Conservation (phyloP, 2,329 filamentous ascomycete species). For the Aulographum hederae region DNA sequence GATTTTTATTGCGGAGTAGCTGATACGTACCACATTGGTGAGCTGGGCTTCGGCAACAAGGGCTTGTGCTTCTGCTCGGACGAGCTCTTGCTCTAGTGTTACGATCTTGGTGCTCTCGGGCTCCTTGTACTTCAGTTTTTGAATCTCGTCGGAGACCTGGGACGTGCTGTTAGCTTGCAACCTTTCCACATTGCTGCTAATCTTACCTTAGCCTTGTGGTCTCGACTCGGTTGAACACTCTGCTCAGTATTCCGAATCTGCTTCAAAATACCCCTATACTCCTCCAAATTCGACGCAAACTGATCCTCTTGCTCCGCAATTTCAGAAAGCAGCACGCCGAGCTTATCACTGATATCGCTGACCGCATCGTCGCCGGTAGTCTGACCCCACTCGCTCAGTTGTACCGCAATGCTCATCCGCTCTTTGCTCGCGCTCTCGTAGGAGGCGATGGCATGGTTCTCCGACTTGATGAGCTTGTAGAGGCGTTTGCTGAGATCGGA, state of each 20-base stretch:
- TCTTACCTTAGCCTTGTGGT: conserved; percentile 55
- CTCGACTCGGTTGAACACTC: conserved; percentile 82
- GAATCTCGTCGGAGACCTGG: conserved; percentile 73
- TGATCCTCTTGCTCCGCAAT: conserved; percentile 84
- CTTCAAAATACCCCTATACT: conserved; percentile 68
- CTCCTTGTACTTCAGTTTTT: conserved; percentile 81
- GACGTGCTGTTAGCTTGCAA: not conserved
- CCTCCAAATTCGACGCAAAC: conserved; percentile 75
- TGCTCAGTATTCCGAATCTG: conserved; percentile 88
- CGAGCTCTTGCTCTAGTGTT: conserved; percentile 86
- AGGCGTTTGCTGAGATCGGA: conserved; percentile 80
- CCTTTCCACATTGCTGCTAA: not conserved
- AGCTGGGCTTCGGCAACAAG: conserved; percentile 92
- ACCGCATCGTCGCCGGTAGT: conserved; percentile 73
- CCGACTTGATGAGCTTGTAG: conserved; percentile 83
- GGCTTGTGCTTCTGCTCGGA: conserved; percentile 88
- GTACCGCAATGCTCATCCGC: conserved; percentile 65
- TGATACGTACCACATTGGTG: conserved; percentile 62
- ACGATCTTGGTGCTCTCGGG: conserved; percentile 66
- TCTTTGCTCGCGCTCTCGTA: conserved; percentile 76
- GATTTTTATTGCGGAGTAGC: not conserved
- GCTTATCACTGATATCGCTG: conserved; percentile 84
- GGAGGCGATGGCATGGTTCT: conserved; percentile 72
- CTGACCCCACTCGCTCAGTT: conserved; percentile 95
- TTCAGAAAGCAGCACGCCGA: conserved; percentile 81